These are phyloP conservation scores for Capillidium rhysosporum DNA, from an alignment of 371 early-diverging fungal genomes.

Conservation along the genomic window DNA sequence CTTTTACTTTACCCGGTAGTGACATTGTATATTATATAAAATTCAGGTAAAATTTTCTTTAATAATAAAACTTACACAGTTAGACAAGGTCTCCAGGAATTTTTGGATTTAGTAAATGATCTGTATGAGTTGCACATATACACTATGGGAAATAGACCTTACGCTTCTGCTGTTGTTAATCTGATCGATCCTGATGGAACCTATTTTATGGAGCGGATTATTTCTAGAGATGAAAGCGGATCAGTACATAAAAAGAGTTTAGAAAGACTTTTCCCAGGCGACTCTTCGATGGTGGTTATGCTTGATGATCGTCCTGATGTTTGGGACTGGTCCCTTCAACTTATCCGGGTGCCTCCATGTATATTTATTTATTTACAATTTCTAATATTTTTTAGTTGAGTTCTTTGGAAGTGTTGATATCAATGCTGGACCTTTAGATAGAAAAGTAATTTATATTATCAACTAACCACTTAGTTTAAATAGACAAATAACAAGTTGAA, in stretches of 20 bases:
- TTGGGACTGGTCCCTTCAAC: constrained; percentile 83
- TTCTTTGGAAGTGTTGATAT: constrained; percentile 96
- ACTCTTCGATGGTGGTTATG: constrained; percentile 92
- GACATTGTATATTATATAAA: constrained; percentile 63
- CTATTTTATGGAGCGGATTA: constrained; percentile 76
- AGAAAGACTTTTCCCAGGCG: constrained; percentile 83
- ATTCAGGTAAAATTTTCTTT: constrained; percentile 25
- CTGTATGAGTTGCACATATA: constrained; percentile 95
- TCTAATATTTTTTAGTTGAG: constrained; percentile 31
- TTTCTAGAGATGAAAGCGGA: constrained; percentile 91
- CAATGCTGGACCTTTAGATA: constrained; percentile 41
- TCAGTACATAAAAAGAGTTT: constrained; percentile 69
- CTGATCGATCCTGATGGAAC: constrained; percentile 71
- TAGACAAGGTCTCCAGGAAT: constrained; percentile 59
- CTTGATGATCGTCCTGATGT: constrained; percentile 97
- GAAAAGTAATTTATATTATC: constrained; percentile 8
- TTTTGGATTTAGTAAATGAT: constrained; percentile 43
- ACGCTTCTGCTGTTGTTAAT: constrained; percentile 78
- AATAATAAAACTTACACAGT: not conserved
- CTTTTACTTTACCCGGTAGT: constrained; percentile 51
- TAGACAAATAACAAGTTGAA: not conserved
- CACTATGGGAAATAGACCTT: constrained; percentile 95
- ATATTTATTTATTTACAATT: constrained; percentile 11
- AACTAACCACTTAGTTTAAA: not conserved
- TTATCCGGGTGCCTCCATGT: constrained; percentile 82